Evolutionary conservation across 495 filamentous ascomycete genomes (phyloP).

Genomic region (Choiromyces venosus): DNA sequence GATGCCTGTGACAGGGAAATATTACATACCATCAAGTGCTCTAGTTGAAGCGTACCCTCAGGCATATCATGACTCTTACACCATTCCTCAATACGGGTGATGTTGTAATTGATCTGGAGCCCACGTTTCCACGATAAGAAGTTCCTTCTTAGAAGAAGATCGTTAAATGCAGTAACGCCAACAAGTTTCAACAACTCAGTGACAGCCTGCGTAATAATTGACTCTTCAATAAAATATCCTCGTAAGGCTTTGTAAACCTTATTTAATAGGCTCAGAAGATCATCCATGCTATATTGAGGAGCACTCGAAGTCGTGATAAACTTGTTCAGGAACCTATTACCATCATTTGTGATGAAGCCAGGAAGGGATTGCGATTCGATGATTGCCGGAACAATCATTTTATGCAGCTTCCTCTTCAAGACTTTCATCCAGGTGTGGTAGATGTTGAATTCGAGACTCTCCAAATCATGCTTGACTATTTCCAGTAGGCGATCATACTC

Average conservation of each 20-base stretch:
- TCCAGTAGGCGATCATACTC: conserved; percentile 97
- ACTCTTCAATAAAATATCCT: conserved; percentile 91
- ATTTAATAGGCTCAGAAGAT: conserved; percentile 90
- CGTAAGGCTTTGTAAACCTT: conserved; percentile 98
- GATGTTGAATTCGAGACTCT: conserved; percentile 99
- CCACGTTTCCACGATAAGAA: conserved; percentile 99
- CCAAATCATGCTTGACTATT: conserved; percentile 97
- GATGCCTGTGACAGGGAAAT: conserved; percentile 23
- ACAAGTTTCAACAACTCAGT: conserved; percentile 91
- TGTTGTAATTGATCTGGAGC: conserved; percentile 99
- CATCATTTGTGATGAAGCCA: conserved; percentile 97
- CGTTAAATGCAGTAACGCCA: conserved; percentile 98
- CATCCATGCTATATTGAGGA: conserved; percentile 98
- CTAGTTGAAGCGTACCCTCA: conserved; percentile 91
- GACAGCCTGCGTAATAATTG: conserved; percentile 88
- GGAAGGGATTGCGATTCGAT: conserved; percentile 98
- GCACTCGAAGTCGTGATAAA: conserved; percentile 78
- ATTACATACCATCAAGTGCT: conserved; percentile 78
- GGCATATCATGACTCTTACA: conserved; percentile 99
- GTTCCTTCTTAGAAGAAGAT: conserved; percentile 93
- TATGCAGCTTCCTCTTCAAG: conserved; percentile 94
- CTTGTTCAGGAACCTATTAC: conserved; percentile 95
- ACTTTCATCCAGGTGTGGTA: conserved; percentile 99
- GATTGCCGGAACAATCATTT: conserved; percentile 99
- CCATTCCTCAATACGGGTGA: conserved; percentile 99